Conservation (phyloP, 2,329 filamentous ascomycete species). For the Pestalotiopsis sp. region DNA sequence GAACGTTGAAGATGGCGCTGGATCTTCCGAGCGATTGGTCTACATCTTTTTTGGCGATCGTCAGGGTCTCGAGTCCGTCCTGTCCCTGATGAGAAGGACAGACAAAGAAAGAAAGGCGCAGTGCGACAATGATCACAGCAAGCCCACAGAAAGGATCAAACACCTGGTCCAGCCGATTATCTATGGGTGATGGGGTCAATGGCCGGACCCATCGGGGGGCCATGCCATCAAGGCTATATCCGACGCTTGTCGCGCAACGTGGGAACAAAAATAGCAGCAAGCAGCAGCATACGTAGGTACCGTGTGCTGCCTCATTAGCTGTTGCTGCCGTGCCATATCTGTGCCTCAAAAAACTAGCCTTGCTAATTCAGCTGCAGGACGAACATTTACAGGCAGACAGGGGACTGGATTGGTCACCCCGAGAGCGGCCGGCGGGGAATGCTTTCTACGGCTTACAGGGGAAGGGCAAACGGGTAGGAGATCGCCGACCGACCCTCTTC, state of each 20-base stretch:
- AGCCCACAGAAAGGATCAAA: neutral
- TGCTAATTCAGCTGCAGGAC: neutral
- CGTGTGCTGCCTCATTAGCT: too few species aligned
- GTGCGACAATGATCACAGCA: neutral
- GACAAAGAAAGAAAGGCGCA: too few species aligned
- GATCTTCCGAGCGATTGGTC: neutral
- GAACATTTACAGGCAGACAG: neutral
- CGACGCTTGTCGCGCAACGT: slow-evolving; percentile 5
- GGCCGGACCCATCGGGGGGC: neutral
- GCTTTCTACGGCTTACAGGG: neutral
- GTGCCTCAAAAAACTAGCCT: neutral
- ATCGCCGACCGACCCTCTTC: slow-evolving; percentile 4
- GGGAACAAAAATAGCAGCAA: slow-evolving; percentile 3
- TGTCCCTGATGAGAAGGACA: too few species aligned
- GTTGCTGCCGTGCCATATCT: neutral
- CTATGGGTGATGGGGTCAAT: neutral
- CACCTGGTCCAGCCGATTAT: neutral
- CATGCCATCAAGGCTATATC: neutral
- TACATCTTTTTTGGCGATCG: neutral
- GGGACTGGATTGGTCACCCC: neutral
- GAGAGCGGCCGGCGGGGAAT: neutral
- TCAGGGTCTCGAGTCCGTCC: neutral
- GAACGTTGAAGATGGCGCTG: neutral
- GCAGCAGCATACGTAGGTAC: neutral
- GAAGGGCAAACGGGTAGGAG: slow-evolving; percentile 4